phyloP scores from a whole-genome alignment of 108 stramenopile genomes.

The Pseudonitzschia multiseries region DNA sequence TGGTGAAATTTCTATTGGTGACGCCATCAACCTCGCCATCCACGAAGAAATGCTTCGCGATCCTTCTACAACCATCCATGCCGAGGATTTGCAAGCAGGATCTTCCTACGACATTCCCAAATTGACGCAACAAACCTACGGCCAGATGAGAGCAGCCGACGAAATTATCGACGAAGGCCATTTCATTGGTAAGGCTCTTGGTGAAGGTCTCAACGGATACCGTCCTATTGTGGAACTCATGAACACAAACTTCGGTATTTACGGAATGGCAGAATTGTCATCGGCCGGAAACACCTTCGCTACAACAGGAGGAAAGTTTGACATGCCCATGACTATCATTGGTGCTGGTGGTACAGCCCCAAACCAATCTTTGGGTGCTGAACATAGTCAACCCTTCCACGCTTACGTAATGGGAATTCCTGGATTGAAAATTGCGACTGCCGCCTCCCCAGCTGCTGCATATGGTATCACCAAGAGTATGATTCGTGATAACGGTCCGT shows the following conservation, averaged over 20 bases:
- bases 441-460: slow-evolving; percentile 93
- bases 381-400: slow-evolving; percentile 98
- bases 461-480: slow-evolving; percentile 97
- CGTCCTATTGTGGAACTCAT: slow-evolving; percentile 98
- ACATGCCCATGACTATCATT: slow-evolving; percentile 99
- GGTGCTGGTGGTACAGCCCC: slow-evolving; percentile 98
- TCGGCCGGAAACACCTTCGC: slow-evolving; percentile 98
- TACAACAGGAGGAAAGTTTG: slow-evolving; percentile 96
- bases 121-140: slow-evolving; percentile 97
- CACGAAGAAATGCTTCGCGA: slow-evolving; percentile 99
- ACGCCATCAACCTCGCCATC: slow-evolving; percentile 98
- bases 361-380: slow-evolving; percentile 97
- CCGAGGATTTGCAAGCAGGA: slow-evolving; percentile 98
- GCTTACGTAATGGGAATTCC: slow-evolving; percentile 99
- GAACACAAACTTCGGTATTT: slow-evolving; percentile 99
- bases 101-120: slow-evolving; percentile 98
- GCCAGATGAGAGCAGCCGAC: slow-evolving; percentile 92
- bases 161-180: slow-evolving; percentile 99
- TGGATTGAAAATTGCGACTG: slow-evolving; percentile 98
- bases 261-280: slow-evolving; percentile 97
- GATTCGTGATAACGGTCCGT: slow-evolving; percentile 98
- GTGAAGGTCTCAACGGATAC: slow-evolving; percentile 98
- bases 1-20: slow-evolving; percentile 95
- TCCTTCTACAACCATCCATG: slow-evolving; percentile 96
- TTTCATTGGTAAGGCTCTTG: slow-evolving; percentile 98